phyloP scores from a whole-genome alignment of 2,329 filamentous ascomycete genomes.

The Neocatenulostroma microsporum region DNA sequence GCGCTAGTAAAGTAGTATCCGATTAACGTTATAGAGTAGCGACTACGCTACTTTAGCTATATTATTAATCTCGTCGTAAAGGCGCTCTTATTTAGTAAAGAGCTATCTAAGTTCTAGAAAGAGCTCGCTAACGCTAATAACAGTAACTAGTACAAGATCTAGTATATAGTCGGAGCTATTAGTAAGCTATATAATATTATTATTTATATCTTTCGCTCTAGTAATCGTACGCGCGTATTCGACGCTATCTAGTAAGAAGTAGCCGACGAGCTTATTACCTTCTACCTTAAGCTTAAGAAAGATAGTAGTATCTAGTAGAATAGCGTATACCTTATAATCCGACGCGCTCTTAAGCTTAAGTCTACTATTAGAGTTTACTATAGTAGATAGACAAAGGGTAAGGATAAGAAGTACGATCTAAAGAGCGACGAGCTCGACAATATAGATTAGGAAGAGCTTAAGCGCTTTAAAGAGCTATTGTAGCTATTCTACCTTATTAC shows the following conservation, averaged over 20 bases:
- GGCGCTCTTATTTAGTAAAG: conserved; percentile 5
- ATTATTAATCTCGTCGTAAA: conserved; percentile 8
- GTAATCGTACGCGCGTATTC: conserved; percentile 1
- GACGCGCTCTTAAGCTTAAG: conserved; percentile 3
- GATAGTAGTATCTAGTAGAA: conserved; percentile 7
- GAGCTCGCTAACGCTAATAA: conserved; percentile 2
- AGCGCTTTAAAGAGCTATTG: conserved; percentile 5
- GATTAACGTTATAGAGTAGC: conserved; percentile 2
- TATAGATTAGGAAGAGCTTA: conserved; percentile 4
- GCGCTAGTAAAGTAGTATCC: conserved; percentile 2
- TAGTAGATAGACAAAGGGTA: conserved; percentile 1
- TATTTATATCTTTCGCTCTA: conserved; percentile 4
- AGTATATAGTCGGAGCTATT: conserved; percentile 6
- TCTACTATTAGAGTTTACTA: conserved; percentile 1
- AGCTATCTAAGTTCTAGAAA: conserved; percentile 3
- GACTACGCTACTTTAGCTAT: conserved; percentile 5
- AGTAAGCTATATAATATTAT: conserved; percentile 8
- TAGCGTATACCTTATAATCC: conserved; percentile 5
- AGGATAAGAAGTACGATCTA: conserved; percentile 4
- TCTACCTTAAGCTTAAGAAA: conserved; percentile 5
- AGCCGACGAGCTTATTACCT: conserved; percentile 3
- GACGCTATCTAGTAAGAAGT: background rate
- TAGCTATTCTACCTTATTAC: conserved; percentile 5
- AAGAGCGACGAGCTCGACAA: conserved; percentile 2
- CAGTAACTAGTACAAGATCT: background rate